Conservation (phyloP, 495 filamentous ascomycete species). For the Podospora didyma region DNA sequence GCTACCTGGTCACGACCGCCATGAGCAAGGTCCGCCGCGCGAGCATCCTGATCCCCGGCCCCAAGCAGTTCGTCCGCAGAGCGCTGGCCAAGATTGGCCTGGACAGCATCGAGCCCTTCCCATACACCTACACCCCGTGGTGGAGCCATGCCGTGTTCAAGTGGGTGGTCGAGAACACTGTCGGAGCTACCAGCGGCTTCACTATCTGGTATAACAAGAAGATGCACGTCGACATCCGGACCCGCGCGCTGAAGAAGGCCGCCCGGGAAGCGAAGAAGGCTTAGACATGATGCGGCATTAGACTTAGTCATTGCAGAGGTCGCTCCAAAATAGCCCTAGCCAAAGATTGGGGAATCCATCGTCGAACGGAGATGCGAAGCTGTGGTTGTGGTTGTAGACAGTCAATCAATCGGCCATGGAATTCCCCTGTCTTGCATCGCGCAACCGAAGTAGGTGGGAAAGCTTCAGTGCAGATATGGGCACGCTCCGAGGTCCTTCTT, state of each 20-base stretch:
- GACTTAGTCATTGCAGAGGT: too few relatives aligned
- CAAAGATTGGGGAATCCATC: too few relatives aligned
- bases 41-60: slow-evolving; percentile 71
- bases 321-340: too few relatives aligned
- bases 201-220: slow-evolving; percentile 64
- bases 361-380: too few relatives aligned
- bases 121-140: slow-evolving; percentile 83
- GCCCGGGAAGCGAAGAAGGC: slow-evolving; percentile 74
- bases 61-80: slow-evolving; percentile 74
- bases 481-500: too few relatives aligned
- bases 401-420: too few relatives aligned
- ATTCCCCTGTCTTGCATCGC: too few relatives aligned
- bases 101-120: slow-evolving; percentile 67
- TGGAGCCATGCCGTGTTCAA: slow-evolving; percentile 90
- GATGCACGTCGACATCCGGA: slow-evolving; percentile 85
- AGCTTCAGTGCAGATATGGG: too few relatives aligned
- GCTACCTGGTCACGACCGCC: slow-evolving; percentile 87
- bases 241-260: slow-evolving; percentile 82
- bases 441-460: too few relatives aligned
- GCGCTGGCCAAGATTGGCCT: slow-evolving; percentile 78
- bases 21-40: slow-evolving; percentile 92
- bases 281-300: slow-evolving; percentile 16
- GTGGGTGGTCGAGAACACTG: slow-evolving; percentile 70
- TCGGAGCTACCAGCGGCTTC: slow-evolving; percentile 60
- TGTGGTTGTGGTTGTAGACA: too few relatives aligned